These are phyloP conservation scores for Vaucheria bursata DNA, from an alignment of 352 stramenopile species.

Conservation along the genomic window DNA sequence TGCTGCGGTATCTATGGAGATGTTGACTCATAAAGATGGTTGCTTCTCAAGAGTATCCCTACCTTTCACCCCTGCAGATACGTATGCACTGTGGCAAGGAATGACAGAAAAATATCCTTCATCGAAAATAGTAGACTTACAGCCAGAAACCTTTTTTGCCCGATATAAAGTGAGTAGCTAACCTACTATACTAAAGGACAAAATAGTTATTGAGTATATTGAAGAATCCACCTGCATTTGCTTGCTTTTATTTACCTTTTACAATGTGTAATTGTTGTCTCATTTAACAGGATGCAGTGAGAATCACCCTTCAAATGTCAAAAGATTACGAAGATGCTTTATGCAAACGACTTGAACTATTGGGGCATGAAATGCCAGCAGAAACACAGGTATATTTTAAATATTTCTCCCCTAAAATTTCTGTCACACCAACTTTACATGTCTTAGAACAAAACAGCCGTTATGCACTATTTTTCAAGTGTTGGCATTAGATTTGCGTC, in stretches of 20 bases:
- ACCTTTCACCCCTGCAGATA: conserved; percentile 90
- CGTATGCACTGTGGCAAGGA: conserved; percentile 78
- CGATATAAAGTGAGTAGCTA: conserved; percentile 54
- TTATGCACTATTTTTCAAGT: too few relatives aligned
- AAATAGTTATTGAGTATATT: not conserved
- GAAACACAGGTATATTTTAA: conserved; percentile 14
- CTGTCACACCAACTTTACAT: too few relatives aligned
- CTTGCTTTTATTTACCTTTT: too few relatives aligned
- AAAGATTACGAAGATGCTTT: conserved; percentile 87
- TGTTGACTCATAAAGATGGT: conserved; percentile 26
- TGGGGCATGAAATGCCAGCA: conserved; percentile 8
- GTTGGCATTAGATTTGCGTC: too few relatives aligned
- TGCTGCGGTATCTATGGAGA: conserved; percentile 62
- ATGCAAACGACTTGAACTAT: conserved; percentile 21
- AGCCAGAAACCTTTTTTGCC: conserved; percentile 88
- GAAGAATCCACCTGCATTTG: too few relatives aligned
- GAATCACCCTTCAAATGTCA: conserved; percentile 91
- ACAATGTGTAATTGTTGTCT: not conserved
- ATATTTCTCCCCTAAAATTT: not conserved
- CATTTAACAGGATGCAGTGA: conserved; percentile 52
- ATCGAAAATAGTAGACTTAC: conserved; percentile 70
- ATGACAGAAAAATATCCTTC: conserved; percentile 33
- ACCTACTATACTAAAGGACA: not conserved
- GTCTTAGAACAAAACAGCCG: too few relatives aligned
- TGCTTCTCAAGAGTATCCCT: conserved; percentile 48